Conservation (phyloP, 768 basidiomycete genomes). For the Trametes punicea region DNA sequence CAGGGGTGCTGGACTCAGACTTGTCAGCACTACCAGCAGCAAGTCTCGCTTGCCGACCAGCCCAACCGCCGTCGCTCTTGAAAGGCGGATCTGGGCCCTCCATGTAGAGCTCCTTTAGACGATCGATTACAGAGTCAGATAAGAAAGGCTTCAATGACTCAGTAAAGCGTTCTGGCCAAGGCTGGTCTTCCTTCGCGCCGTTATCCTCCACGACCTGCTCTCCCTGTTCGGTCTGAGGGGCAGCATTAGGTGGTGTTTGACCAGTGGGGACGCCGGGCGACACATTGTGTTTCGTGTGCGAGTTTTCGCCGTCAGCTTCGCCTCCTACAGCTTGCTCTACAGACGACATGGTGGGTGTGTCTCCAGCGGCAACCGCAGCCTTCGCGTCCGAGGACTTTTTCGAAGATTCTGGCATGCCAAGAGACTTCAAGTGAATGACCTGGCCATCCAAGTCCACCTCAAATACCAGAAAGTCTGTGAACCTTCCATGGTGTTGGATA, state of each 20-base stretch:
- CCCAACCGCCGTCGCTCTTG: conserved; percentile 76
- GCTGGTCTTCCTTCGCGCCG: conserved; percentile 33
- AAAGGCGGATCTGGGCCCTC: conserved; percentile 81
- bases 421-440: conserved; percentile 76
- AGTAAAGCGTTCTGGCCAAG: conserved; percentile 67
- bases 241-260: neutral
- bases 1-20: conserved; percentile 15
- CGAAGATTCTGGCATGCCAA: conserved; percentile 64
- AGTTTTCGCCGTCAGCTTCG: neutral
- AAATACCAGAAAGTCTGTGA: conserved; percentile 94
- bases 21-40: conserved; percentile 22
- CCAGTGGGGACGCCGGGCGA: neutral
- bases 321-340: neutral
- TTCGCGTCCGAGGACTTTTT: conserved; percentile 35
- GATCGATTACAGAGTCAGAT: conserved; percentile 51
- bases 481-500: conserved; percentile 46
- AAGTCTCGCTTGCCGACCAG: conserved; percentile 40
- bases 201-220: conserved; percentile 18
- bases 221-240: conserved; percentile 9
- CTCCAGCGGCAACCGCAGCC: conserved; percentile 18
- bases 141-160: conserved; percentile 60
- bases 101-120: conserved; percentile 70
- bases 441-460: conserved; percentile 84
- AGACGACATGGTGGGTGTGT: neutral
- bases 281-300: neutral